Base-by-base conservation (phyloP, 2,329 filamentous ascomycete genomes). In the Pseudopithomyces chartarum region DNA sequence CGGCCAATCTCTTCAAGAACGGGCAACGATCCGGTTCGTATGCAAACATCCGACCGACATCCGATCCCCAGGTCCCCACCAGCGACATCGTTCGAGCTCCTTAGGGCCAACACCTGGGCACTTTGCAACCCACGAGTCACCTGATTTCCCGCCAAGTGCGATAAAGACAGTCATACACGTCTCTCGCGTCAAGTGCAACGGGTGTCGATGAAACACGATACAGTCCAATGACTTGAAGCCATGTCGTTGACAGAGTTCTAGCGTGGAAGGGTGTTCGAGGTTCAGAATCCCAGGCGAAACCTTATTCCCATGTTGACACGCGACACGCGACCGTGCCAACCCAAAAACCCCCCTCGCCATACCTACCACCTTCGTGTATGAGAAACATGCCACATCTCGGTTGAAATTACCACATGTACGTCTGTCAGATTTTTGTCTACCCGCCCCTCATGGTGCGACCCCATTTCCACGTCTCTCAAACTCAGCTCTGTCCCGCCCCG, bases 21-120 rank as follows among this genome's bases (percentile, higher is more conserved):
- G 20, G 43, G 43, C 23, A 45, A 45, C 22, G 43, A 45, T 32
- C 40, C 33, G 34, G 44, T 47, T 36, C 44, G 44, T 29, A 20
- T 50, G 47, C 15, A 40, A 34, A 40, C 20, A 39, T 29, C 34
- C 20, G 48, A n/a, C 3, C 11, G 22, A 40, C 20, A 39, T 29
- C 34, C 20, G 48, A n/a, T 6, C 11, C 38, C 22, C 33, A 36
- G 17, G 48, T 8, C 20, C 26, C 34, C 48, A 26, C 48, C 42
- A 51, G 23, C 48, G 36, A 51, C 36, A 15, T 51, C 36, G 48
- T 51, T 42, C 48, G 33, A 26, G 48, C 36, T 17, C n/a, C 8
- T 6, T n/a, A n/a, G n/a, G n/a, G n/a, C 4, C 12, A n/a, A 49
- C 13, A 32, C 33, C 20, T 32, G 29, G n/a, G 29, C 32, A 33